Evolutionary conservation across 2,329 filamentous ascomycete genomes (phyloP), one percentile per base, ranked within the genome.

Genomic region (Stagonosporopsis vannaccii): DNA sequence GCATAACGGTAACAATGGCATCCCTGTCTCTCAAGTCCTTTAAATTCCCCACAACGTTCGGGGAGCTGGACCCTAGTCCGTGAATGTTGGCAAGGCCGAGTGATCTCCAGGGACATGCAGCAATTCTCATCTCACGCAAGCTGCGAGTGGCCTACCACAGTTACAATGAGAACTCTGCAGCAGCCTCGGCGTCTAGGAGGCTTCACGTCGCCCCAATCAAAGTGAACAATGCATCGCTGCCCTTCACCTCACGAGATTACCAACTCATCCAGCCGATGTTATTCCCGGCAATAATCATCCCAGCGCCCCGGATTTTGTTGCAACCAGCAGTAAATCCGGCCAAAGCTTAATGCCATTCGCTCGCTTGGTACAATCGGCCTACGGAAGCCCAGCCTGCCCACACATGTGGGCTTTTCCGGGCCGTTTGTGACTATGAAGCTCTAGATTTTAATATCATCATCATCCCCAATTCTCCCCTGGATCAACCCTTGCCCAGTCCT

Each of bases 361-460:
- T 58, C 46, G 56, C 46, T 54, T 58, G 35, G 7, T 50, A 20
- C n/a, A 28, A 30, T 45, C 49, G 44, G 48, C 33, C 37, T 22
- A 37, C 45, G 45, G 30, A 25, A 23, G 41, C 43, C 37, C 37
- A 48, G 47, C 23, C 28, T 47, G n/a, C 26, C 42, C 43, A 48
- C 47, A 51, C 32, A 25, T 39, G 48, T 52, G 55, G 49, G 26
- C 35, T 40, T 20, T 39, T 40, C 39, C 44, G 49, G 19, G 26
- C 48, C 39, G 49, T 37, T 49, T 23, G n/a, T 43, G 25, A 43
- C 53, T 47, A 43, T 19, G 44, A 51, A 23, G 35, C 40, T 58
- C 56, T 54, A 47, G 46, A 51, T 44, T 36, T 43, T 46, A 26
- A 39, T 23, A 36, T 43, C 56, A 54, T 58, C 50, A 54, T 47